Conservation (phyloP, 805 yeast species). For the Lipomyces sp. region DNA sequence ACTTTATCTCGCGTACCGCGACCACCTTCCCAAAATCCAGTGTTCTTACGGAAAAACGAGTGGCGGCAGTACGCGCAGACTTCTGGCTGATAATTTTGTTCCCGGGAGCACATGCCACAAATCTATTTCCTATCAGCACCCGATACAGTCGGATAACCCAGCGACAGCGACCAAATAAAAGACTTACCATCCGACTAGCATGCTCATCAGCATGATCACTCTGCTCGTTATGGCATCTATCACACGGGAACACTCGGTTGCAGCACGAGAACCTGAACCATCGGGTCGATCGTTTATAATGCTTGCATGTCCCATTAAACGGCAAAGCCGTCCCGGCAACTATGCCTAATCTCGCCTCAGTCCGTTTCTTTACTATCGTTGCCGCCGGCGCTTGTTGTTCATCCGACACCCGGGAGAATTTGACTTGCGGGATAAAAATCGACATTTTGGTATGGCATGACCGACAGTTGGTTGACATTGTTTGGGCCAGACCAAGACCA, state of each 20-base stretch:
- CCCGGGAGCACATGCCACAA: constrained; percentile 51
- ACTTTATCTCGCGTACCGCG: constrained; percentile 50
- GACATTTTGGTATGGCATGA: constrained; percentile 47
- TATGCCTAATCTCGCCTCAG: constrained; percentile 43
- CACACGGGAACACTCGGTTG: constrained; percentile 50
- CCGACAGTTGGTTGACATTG: constrained; percentile 44
- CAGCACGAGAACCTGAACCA: constrained; percentile 54
- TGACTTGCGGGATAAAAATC: constrained; percentile 44
- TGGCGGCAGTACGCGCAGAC: constrained; percentile 47
- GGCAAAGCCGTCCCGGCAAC: constrained; percentile 50
- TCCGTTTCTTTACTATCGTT: constrained; percentile 30
- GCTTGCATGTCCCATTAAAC: constrained; percentile 48
- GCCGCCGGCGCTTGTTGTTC: constrained; percentile 33
- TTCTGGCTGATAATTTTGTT: constrained; percentile 47
- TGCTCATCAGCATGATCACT: constrained; percentile 47
- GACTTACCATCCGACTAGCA: constrained; percentile 47
- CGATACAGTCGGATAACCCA: no score
- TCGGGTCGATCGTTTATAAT: constrained; percentile 49
- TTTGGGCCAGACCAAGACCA: constrained; percentile 45
- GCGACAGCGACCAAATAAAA: background rate
- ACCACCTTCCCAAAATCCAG: constrained; percentile 55
- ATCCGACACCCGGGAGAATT: constrained; percentile 44
- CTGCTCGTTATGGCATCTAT: constrained; percentile 49
- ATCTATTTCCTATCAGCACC: constrained; percentile 31
- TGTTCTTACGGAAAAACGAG: constrained; percentile 43